Evolutionary conservation across 208 protist genomes (phyloP).

Genomic region (Trichomonas gallinae): DNA sequence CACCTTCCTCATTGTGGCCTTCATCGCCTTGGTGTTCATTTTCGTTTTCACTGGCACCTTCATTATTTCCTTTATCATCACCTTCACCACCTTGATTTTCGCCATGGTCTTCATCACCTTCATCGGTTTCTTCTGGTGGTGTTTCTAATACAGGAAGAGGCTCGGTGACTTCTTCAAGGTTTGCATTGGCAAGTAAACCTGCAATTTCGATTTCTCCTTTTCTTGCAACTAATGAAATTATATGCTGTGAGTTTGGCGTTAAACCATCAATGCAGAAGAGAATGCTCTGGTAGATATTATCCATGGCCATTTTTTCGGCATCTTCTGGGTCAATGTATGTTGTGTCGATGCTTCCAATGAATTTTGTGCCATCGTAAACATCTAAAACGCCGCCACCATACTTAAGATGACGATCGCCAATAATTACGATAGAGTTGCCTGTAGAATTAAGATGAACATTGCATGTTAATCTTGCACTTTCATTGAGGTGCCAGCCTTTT

Average conservation of each 20-base stretch:
- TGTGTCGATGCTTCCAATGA: background rate
- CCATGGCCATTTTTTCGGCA: background rate
- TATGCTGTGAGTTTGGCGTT: background rate
- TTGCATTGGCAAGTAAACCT: background rate
- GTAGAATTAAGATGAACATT: background rate
- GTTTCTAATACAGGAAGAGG: too few species aligned
- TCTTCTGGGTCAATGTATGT: background rate
- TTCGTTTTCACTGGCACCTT: too few species aligned
- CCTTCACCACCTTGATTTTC: too few species aligned
- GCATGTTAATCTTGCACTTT: background rate
- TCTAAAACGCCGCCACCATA: background rate
- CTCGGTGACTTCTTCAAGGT: too few species aligned
- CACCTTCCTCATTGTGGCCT: too few species aligned
- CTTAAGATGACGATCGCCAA: background rate
- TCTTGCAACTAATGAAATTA: background rate
- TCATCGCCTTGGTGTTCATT: too few species aligned
- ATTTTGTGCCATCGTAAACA: background rate
- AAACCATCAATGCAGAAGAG: background rate
- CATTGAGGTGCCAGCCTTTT: background rate
- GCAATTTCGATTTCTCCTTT: background rate
- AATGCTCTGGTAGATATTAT: background rate
- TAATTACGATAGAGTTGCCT: background rate
- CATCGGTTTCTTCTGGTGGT: too few species aligned
- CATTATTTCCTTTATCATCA: too few species aligned
- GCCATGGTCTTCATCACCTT: too few species aligned